Evolutionary conservation across 345 rosid genomes (phyloP).

Genomic region (Linum trigynum): DNA sequence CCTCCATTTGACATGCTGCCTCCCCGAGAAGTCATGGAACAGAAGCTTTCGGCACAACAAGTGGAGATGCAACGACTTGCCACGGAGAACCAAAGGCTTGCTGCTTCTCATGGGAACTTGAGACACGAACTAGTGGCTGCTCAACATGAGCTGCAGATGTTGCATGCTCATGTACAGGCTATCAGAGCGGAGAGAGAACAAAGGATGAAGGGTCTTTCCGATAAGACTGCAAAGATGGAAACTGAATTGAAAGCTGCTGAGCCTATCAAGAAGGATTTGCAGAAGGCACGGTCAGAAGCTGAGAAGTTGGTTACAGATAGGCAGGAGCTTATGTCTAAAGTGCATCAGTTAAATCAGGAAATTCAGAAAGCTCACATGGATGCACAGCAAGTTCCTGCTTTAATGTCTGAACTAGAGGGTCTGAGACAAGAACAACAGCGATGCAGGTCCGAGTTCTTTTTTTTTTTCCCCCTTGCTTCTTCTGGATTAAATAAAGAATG

Average conservation of each 20-base stretch:
- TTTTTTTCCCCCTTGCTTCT: conserved; percentile 7
- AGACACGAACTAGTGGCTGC: conserved; percentile 86
- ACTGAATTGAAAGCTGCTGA: conserved; percentile 63
- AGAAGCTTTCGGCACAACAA: conserved; percentile 73
- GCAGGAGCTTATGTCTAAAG: conserved; percentile 73
- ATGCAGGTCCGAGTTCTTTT: conserved; percentile 55
- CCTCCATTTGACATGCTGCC: conserved; percentile 63
- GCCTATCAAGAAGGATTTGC: conserved; percentile 57
- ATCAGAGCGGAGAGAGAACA: conserved; percentile 77
- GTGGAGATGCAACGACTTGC: conserved; percentile 84
- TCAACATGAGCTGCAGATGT: conserved; percentile 80
- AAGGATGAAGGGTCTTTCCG: conserved; percentile 53
- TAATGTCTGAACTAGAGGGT: conserved; percentile 70
- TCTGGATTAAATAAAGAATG: background rate
- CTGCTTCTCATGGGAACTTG: conserved; percentile 59
- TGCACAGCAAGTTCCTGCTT: conserved; percentile 66
- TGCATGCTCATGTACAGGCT: conserved; percentile 60
- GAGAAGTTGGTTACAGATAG: conserved; percentile 54
- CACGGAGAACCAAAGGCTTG: conserved; percentile 82
- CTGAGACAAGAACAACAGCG: conserved; percentile 86
- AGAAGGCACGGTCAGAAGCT: conserved; percentile 67
- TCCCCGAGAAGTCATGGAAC: conserved; percentile 81
- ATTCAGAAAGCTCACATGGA: conserved; percentile 66
- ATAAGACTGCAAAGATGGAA: conserved; percentile 70
- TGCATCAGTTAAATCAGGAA: conserved; percentile 65